Evolutionary conservation across 148 eudicot species (phyloP), one percentile per base, ranked within the genome.

Genomic region (Heliosperma pusillum): DNA sequence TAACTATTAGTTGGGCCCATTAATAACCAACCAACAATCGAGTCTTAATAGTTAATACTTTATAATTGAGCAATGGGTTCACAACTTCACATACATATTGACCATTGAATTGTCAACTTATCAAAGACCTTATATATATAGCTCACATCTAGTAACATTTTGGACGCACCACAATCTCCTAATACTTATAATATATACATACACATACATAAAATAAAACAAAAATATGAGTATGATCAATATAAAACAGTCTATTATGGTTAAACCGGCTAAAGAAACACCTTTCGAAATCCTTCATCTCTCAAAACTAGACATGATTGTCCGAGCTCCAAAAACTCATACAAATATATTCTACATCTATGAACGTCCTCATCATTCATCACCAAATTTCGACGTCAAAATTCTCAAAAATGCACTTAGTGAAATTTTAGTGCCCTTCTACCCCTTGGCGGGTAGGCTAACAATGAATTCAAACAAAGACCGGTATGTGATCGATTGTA

Each of bases 371-470:
- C 17, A 57, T 10, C 12, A n/a, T 10, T 33, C 66, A 10, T 1
- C 66, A 36, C 60, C 16, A 0, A 30, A 24, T 4, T 72, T 72
- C 21, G 4, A 72, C 65, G 45, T 65, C 12, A 45, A 72, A 40
- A 72, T 58, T 21, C 27, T 72, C 16, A 72, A 72, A 40, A 57
- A 72, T 21, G 75, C 75, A 1, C 75, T 72, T 10, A 72, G 75
- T 33, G 60, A 72, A 72, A 30, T 59, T 15, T n/a, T 72, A n/a
- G 75, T 72, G 20, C 75, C 66, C 42, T 72, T n/a, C 5, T 72
- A 72, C 21, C 75, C 75, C 2, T 30, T 72, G n/a, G 75, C 75
- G 29, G 75, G 75, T 19, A 36, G 75, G 20, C 27, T 72, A n/a
- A 22, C 33, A 7, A 10, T 57, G 22, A 59, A 72, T 15, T 25